These are phyloP conservation scores for Claviceps sp. DNA, from an alignment of 2,329 filamentous ascomycete species.

Conservation along the genomic window DNA sequence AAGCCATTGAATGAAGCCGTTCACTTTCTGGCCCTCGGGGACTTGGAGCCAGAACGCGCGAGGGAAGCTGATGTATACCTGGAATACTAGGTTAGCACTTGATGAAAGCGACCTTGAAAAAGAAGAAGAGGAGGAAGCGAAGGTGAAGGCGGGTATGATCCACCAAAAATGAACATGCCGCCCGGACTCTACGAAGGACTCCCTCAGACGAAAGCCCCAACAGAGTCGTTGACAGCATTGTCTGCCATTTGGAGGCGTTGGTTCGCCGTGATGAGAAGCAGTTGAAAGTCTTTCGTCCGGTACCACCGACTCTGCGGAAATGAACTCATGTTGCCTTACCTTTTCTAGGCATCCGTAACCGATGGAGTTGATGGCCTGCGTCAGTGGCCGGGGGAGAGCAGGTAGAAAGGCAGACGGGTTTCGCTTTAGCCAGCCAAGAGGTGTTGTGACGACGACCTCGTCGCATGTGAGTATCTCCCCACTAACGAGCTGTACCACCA, in stretches of 20 bases:
- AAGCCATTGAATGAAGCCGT: conserved; percentile 66
- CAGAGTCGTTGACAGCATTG: too few relatives aligned
- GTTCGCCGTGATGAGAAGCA: too few relatives aligned
- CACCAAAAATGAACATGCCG: background rate
- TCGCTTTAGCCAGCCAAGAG: conserved; percentile 55
- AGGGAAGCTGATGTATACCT: conserved; percentile 57
- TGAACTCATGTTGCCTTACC: conserved; percentile 19
- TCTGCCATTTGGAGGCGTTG: too few relatives aligned
- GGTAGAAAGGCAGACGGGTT: conserved; percentile 49
- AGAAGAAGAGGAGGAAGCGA: background rate
- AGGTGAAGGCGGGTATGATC: background rate
- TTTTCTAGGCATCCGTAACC: conserved; percentile 63
- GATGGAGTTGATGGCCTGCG: conserved; percentile 47
- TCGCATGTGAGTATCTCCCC: conserved; percentile 42
- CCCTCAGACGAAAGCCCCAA: too few relatives aligned
- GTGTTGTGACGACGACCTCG: conserved; percentile 53
- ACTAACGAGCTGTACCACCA: conserved; percentile 29
- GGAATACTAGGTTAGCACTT: background rate
- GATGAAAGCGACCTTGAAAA: background rate
- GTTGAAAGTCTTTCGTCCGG: too few relatives aligned
- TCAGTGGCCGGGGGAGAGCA: conserved; percentile 40
- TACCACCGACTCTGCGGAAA: too few relatives aligned
- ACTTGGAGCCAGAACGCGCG: conserved; percentile 54
- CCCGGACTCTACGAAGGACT: too few relatives aligned
- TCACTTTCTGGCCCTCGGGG: conserved; percentile 25